Conservation (phyloP, 2,329 filamentous ascomycete genomes). For the Didymella arachidicola region DNA sequence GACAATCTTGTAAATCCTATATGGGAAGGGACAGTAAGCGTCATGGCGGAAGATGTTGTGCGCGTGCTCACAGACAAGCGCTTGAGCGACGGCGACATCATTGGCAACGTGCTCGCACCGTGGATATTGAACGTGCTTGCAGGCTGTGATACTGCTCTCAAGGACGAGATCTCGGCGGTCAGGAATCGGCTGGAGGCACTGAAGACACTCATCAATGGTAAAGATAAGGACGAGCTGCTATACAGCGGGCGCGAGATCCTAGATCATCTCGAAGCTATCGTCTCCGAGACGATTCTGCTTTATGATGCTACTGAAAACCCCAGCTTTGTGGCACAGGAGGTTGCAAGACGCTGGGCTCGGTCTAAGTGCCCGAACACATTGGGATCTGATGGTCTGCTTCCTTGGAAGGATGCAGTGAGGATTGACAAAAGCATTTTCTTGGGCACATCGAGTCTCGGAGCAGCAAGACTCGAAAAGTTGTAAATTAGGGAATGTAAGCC, state of each 20-base stretch:
- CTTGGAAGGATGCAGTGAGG: conserved; percentile 19
- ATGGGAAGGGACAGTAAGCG: conserved; percentile 77
- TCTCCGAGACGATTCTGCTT: conserved; percentile 48
- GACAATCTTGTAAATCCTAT: conserved; percentile 71
- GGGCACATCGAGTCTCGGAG: conserved; percentile 3
- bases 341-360: conserved; percentile 50
- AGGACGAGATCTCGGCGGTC: conserved; percentile 20
- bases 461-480: conserved; percentile 15
- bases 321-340: conserved; percentile 42
- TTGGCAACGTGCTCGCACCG: conserved; percentile 29
- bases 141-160: conserved; percentile 15
- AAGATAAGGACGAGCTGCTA: conserved; percentile 34
- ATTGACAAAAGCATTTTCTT: conserved; percentile 35
- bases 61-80: conserved; percentile 53
- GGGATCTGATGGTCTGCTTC: not conserved
- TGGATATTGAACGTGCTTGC: conserved; percentile 30
- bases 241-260: conserved; percentile 39
- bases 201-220: conserved; percentile 7
- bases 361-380: not conserved
- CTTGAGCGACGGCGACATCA: conserved; percentile 33
- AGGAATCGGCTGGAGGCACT: conserved; percentile 24
- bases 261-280: conserved; percentile 46
- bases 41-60: conserved; percentile 65
- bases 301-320: conserved; percentile 50
- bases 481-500: not conserved